A percentile compares a stretch with the other conserved stretches of the same genome.
phyloP scores from a whole-genome alignment of 2,329 filamentous ascomycete species.

The Juglanconis oblonga region DNA sequence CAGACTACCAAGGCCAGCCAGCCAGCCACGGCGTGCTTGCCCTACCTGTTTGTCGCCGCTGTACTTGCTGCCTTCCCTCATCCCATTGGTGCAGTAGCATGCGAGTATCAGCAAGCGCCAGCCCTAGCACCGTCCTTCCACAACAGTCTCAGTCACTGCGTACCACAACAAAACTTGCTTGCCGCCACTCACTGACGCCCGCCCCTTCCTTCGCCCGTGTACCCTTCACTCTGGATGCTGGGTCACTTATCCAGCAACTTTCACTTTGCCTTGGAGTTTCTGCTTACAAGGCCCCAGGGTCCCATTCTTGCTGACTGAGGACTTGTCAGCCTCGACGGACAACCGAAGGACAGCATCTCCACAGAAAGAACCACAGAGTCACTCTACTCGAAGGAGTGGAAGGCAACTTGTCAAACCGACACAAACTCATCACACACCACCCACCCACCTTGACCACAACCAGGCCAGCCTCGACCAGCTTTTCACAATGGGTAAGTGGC shows the following conservation, averaged over 20 bases:
- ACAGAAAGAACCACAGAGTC: background rate
- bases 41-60: background rate
- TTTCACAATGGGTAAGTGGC: slow-evolving; percentile 16
- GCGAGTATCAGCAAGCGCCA: slow-evolving; percentile 7
- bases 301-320: background rate
- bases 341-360: background rate
- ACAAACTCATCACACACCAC: background rate
- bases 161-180: background rate
- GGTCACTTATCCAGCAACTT: background rate
- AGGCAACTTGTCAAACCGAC: background rate
- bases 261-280: background rate
- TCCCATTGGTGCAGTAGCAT: background rate
- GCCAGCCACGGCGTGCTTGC: slow-evolving; percentile 7
- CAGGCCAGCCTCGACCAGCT: background rate
- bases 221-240: background rate
- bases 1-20: background rate
- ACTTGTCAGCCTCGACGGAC: background rate
- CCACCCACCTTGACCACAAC: background rate
- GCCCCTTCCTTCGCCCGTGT: background rate
- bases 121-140: slow-evolving; percentile 1
- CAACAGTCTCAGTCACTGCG: background rate
- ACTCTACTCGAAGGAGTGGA: background rate
- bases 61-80: background rate
- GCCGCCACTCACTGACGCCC: background rate
- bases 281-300: background rate